Conservation (phyloP, 345 rosid species). For the Populus nigra region DNA sequence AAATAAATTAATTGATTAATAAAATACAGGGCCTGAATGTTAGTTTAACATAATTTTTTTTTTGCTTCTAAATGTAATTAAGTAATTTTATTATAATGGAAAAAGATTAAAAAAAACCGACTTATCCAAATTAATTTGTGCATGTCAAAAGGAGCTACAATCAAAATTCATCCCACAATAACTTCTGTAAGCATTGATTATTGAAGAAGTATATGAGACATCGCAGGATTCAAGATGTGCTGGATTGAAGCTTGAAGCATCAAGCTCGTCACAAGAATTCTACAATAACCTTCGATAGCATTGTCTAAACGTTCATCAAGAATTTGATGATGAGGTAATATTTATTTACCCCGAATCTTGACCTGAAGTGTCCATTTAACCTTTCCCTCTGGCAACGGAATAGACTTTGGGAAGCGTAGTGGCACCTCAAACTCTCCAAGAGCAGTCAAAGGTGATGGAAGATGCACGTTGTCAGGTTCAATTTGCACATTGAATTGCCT, state of each 20-base stretch:
- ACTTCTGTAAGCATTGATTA: no score
- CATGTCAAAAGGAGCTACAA: no score
- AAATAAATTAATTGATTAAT: no score
- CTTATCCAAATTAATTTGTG: no score
- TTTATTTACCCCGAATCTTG: conserved; percentile 71
- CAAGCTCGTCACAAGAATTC: not conserved
- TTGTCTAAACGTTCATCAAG: not conserved
- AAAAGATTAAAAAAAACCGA: no score
- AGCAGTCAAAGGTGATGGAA: conserved; percentile 58
- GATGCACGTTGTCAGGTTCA: conserved; percentile 66
- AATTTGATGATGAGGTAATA: not conserved
- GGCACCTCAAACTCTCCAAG: conserved; percentile 78
- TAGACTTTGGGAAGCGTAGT: conserved; percentile 70
- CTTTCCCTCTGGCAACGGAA: conserved; percentile 76
- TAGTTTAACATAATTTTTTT: no score
- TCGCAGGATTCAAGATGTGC: no score
- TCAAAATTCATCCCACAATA: no score
- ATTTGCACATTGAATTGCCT: conserved; percentile 77
- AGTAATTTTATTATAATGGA: no score
- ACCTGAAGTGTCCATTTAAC: conserved; percentile 73
- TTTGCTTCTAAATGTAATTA: no score
- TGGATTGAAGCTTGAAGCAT: not conserved
- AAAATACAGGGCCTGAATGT: no score
- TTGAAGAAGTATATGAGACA: no score
- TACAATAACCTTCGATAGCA: not conserved